Base-by-base conservation (phyloP, 306 rosid genomes). In the Cucumis melo region DNA sequence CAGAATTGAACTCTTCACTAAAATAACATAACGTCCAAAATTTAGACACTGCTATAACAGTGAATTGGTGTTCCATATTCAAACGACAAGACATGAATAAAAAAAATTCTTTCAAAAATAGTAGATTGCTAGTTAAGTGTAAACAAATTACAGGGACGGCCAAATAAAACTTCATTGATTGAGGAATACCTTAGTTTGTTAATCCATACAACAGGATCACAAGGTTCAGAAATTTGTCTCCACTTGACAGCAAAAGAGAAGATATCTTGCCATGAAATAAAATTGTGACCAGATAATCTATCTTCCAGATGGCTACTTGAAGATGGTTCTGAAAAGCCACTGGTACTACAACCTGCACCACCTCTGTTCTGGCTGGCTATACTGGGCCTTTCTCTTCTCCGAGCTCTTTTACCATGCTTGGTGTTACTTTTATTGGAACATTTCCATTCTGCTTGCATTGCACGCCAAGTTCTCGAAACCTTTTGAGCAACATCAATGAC, bases 401-500 rank as follows among this genome's bases (percentile, higher is more conserved):
- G 85, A 71, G 86, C 83, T 88, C 89, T 84, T 87, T 87, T 94
- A 46, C 97, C 92, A 82, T 75, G 17, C 88, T 90, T 94, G 38
- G 91, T 81, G 73, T 85, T 85, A 79, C 84, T 79, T 84, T 87
- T 94, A 83, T 80, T 91, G 60, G 97, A 85, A 83, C 80, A 77
- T 84, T 87, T 91, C 97, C 90, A 88, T 83, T 92, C 96, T 1
- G 78, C 78, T 79, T 85, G 97, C 78, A 92, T 51, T 77, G 89
- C 86, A 77, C 97, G 96, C 97, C 97, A 91, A 80, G 88, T 96
- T 88, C 87, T 94, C 68, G 97, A 91, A 84, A 91, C 90, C 91
- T 83, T 94, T 76, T 94, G 98, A 34, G 98, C 97, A 82, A 94
- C 87, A 88, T 94, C 98, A 84, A 94, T 90, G 67, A 86, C 92